These are phyloP conservation scores for Scheffersomyces lignicola DNA, from an alignment of 1,139 yeast genomes.

Conservation along the genomic window DNA sequence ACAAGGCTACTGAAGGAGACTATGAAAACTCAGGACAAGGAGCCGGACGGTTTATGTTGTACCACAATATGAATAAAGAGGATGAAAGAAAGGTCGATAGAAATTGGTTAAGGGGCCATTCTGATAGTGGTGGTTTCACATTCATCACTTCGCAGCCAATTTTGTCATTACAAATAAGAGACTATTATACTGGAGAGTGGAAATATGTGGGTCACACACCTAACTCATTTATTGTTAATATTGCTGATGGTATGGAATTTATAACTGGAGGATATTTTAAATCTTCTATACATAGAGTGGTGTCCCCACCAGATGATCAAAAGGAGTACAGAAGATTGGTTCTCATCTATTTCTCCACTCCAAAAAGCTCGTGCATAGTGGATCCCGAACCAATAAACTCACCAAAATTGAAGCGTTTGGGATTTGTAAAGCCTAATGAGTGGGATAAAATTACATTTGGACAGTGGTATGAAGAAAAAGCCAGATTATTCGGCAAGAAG, in stretches of 20 bases:
- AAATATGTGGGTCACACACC: constrained; percentile 48
- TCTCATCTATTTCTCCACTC: constrained; percentile 37
- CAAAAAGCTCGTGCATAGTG: constrained; percentile 27
- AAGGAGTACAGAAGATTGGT: constrained; percentile 36
- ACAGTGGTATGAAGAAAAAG: constrained; percentile 43
- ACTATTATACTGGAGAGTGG: constrained; percentile 48
- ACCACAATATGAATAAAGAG: constrained; percentile 27
- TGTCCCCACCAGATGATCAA: constrained; percentile 48
- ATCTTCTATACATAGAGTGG: constrained; percentile 47
- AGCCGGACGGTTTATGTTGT: constrained; percentile 33
- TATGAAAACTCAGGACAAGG: constrained; percentile 29
- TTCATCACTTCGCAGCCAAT: constrained; percentile 52
- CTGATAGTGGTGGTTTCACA: constrained; percentile 50
- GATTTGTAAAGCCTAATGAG: constrained; percentile 29
- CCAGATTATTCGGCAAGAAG: constrained; percentile 38
- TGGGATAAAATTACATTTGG: constrained; percentile 36
- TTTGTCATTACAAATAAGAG: constrained; percentile 49
- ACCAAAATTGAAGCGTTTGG: constrained; percentile 33
- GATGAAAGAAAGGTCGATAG: constrained; percentile 27
- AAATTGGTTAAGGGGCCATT: constrained; percentile 52
- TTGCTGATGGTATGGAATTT: constrained; percentile 51
- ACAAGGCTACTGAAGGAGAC: constrained; percentile 24
- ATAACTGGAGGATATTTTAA: constrained; percentile 51
- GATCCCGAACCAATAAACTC: constrained; percentile 43
- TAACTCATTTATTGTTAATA: constrained; percentile 45